Percentiles rank a stretch among this genome's conserved stretches.
Conservation (phyloP, 805 yeast species). For the Novakomyces olei region DNA sequence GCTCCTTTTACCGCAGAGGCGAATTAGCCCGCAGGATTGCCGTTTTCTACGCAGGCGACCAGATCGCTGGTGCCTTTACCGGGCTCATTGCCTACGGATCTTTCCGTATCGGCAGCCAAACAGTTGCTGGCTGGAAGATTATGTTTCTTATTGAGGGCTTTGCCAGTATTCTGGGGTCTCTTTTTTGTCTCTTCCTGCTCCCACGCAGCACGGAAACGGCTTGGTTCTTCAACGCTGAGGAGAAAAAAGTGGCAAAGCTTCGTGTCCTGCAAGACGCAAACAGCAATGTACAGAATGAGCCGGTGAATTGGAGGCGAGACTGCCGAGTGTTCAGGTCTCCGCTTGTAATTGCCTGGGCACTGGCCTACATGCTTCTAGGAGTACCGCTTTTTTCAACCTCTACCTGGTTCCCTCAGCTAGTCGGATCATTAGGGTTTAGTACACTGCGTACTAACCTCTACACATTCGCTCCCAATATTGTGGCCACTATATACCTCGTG, state of each 20-base stretch:
- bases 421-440: slow-evolving; percentile 33
- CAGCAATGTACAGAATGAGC: slow-evolving; percentile 17
- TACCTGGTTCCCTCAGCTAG: slow-evolving; percentile 25
- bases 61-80: slow-evolving; percentile 34
- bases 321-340: slow-evolving; percentile 11
- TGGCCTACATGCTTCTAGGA: slow-evolving; percentile 5
- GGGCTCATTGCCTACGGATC: slow-evolving; percentile 25
- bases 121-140: slow-evolving; percentile 26
- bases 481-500: slow-evolving; percentile 25
- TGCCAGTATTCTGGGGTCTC: slow-evolving; percentile 15
- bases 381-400: slow-evolving; percentile 6
- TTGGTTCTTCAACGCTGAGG: slow-evolving; percentile 21
- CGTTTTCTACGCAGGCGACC: slow-evolving; percentile 26
- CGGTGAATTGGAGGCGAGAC: slow-evolving; percentile 20
- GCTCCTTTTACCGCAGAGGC: slow-evolving; percentile 24
- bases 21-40: slow-evolving; percentile 26
- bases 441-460: slow-evolving; percentile 47
- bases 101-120: slow-evolving; percentile 19
- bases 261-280: slow-evolving; percentile 25
- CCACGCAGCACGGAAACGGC: slow-evolving; percentile 20
- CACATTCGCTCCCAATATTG: slow-evolving; percentile 30
- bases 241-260: slow-evolving; percentile 18
- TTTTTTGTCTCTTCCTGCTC: slow-evolving; percentile 11
- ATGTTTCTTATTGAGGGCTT: slow-evolving; percentile 25
- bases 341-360: slow-evolving; percentile 2